Conservation (phyloP, 2,329 filamentous ascomycete genomes). For the Penicillium brasilianum region DNA sequence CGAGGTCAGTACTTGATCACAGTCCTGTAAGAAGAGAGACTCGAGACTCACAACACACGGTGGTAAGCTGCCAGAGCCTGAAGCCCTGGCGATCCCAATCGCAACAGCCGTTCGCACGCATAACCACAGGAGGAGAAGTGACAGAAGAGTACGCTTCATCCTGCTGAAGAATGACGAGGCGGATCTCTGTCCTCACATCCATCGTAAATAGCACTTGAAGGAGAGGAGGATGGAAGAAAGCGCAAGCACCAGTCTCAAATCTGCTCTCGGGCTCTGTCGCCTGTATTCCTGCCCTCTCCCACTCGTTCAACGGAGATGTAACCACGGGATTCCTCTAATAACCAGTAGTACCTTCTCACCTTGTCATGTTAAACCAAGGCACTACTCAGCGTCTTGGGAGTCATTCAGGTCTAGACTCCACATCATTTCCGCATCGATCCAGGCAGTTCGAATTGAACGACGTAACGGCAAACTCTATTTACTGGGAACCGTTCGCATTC, state of each 20-base stretch:
- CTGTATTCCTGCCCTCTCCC: background rate
- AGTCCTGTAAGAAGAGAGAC: background rate
- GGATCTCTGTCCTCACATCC: background rate
- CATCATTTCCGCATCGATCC: background rate
- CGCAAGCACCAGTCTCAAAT: background rate
- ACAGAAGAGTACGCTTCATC: slow-evolving; percentile 2
- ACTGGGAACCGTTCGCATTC: background rate
- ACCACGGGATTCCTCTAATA: background rate
- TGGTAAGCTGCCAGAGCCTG: background rate
- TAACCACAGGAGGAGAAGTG: background rate
- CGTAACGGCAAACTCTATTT: slow-evolving; percentile 8
- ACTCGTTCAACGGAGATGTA: background rate
- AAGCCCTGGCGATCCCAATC: background rate
- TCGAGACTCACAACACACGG: slow-evolving; percentile 1
- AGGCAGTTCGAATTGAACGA: slow-evolving; percentile 4
- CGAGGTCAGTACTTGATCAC: background rate
- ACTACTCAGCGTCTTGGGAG: background rate
- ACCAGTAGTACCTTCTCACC: background rate
- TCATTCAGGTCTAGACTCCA: background rate
- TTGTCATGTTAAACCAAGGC: background rate
- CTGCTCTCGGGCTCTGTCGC: background rate
- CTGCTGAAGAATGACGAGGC: background rate
- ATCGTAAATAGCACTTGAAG: background rate
- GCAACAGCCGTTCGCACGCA: background rate
- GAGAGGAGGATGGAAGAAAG: background rate